A percentile compares a stretch with the other conserved stretches of the same genome.
Evolutionary conservation across 345 rosid species (phyloP).

Genomic region (Eucalyptus shirleyi): DNA sequence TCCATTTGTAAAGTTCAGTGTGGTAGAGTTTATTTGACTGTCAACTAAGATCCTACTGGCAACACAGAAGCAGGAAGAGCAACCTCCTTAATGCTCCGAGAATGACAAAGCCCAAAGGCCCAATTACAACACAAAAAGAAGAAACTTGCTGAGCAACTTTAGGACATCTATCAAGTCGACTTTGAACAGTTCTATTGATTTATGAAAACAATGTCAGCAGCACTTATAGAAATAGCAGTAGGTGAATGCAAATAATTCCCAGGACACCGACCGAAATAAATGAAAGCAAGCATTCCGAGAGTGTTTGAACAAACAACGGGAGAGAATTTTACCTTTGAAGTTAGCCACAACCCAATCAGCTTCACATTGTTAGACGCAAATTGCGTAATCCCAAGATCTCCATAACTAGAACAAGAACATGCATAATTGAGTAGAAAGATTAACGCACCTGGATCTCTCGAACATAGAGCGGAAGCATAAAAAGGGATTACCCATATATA

Average conservation of each 20-base stretch:
- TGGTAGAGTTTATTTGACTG: neutral
- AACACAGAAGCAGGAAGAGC: neutral
- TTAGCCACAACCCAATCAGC: neutral
- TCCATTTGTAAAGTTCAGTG: neutral
- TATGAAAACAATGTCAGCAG: neutral
- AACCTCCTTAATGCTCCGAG: neutral
- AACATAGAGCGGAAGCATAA: too few relatives aligned
- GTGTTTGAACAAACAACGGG: neutral
- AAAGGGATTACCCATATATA: too few relatives aligned
- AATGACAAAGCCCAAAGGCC: neutral
- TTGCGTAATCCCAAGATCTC: too few relatives aligned
- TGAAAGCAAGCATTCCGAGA: neutral
- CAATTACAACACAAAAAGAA: neutral
- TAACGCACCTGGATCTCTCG: too few relatives aligned
- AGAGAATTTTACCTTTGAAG: neutral
- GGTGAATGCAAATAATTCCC: neutral
- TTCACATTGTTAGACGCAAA: too few relatives aligned
- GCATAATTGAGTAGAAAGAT: too few relatives aligned
- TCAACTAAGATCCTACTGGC: neutral
- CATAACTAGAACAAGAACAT: too few relatives aligned
- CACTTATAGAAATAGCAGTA: neutral
- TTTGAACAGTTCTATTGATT: neutral
- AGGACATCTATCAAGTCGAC: neutral
- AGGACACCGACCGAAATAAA: neutral
- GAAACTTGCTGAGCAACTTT: neutral